These are phyloP conservation scores for Aureobasidium lini DNA, from an alignment of 2,329 filamentous ascomycete species.

Conservation along the genomic window DNA sequence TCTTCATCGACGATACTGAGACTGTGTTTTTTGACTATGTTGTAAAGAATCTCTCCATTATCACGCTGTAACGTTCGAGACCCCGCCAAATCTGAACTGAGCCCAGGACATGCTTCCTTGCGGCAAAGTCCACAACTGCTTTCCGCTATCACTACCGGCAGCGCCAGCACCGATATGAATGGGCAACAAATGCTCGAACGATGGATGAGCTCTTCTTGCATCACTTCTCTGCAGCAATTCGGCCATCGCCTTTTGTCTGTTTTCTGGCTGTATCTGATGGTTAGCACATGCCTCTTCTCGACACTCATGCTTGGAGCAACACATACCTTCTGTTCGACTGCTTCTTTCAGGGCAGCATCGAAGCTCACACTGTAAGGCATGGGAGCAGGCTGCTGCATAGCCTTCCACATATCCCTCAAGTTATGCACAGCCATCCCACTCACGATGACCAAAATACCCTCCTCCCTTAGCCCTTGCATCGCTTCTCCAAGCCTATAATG, in stretches of 20 bases:
- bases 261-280: constrained; percentile 17
- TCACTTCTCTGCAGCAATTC: constrained; percentile 35
- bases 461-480: constrained; percentile 56
- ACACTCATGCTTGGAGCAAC: background rate
- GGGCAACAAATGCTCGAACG: constrained; percentile 55
- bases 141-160: constrained; percentile 25
- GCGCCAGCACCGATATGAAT: constrained; percentile 43
- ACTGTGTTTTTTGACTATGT: background rate
- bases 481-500: constrained; percentile 64
- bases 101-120: constrained; percentile 31
- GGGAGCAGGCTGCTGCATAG: constrained; percentile 18
- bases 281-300: background rate
- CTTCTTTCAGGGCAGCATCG: constrained; percentile 28
- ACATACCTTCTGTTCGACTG: constrained; percentile 22
- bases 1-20: background rate
- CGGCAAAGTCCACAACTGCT: constrained; percentile 27
- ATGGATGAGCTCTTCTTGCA: constrained; percentile 56
- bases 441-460: constrained; percentile 60
- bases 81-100: constrained; percentile 26
- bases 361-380: constrained; percentile 30
- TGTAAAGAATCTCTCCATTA: background rate
- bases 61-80: constrained; percentile 18
- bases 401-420: constrained; percentile 25
- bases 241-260: constrained; percentile 28
- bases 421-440: constrained; percentile 62